phyloP scores from a whole-genome alignment of 1,139 yeast species.

The Magnusiomyces suaveolens region DNA sequence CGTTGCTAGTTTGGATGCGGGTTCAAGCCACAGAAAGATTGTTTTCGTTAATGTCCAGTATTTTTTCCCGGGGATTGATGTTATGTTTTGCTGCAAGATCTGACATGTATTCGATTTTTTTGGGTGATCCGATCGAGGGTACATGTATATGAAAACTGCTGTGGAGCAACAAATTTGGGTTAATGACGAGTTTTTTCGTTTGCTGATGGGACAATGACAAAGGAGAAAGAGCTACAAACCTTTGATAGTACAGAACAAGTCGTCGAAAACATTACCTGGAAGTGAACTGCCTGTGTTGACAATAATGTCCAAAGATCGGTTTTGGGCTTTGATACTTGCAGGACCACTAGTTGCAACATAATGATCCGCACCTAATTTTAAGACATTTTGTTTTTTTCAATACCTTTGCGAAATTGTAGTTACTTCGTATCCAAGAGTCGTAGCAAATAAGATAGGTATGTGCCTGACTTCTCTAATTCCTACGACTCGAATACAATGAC shows the following conservation, averaged over 20 bases:
- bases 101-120: too few relatives aligned
- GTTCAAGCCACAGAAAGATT: too few relatives aligned
- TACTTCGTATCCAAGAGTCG: constrained; percentile 46
- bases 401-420: constrained; percentile 40
- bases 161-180: not conserved
- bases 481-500: constrained; percentile 41
- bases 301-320: constrained; percentile 39
- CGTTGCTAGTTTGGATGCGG: too few relatives aligned
- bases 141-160: not conserved
- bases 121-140: too few relatives aligned
- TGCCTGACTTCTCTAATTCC: constrained; percentile 54
- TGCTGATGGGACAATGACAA: not conserved
- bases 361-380: constrained; percentile 38
- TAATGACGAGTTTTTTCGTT: not conserved
- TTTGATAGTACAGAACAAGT: not conserved
- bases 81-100: too few relatives aligned
- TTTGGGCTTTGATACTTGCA: constrained; percentile 22
- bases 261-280: not conserved
- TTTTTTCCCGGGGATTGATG: too few relatives aligned
- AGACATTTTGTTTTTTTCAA: constrained; percentile 38
- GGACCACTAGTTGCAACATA: constrained; percentile 35
- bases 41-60: too few relatives aligned
- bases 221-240: not conserved
- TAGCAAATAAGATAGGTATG: constrained; percentile 44
- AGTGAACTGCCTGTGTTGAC: constrained; percentile 35